Base-by-base conservation (phyloP, 495 filamentous ascomycete species). In the Antarctomyces pellizariae region DNA sequence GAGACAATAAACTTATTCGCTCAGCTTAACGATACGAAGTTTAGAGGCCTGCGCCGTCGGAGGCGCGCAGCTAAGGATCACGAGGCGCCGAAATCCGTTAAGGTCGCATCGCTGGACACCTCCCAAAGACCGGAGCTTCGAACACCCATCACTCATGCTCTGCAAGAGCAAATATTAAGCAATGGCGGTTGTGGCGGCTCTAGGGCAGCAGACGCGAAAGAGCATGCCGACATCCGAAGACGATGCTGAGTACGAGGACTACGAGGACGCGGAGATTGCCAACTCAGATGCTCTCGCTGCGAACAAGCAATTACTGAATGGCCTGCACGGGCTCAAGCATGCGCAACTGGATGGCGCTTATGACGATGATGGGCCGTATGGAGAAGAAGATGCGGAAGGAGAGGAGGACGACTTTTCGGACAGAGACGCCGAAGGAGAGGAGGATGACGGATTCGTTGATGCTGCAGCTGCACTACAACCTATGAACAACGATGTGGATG, bases 181-280 rank as follows among this genome's bases (percentile, higher is more conserved):
- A 12, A 44, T 41, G 41, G 32, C 41, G 37, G 41, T 37, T 28
- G 35, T 30, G 30, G 32, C 36, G 31, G 31, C 41, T 20, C 22
- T 33, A 26, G 41, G 38, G 33, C 35, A 44, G 28, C 32, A 40
- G 31, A 32, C 36, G 13, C 38, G 41, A 25, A 21, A 38, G 13
- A 39, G 34, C 31, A 28, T 44, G 31, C 36, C 36, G 5, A 38
- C 34, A 1, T 44, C 41, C n/a, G 38, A 44, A 12, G 41, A 44
- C 23, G 56, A 64, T 35, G 63, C 62, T 0, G 59, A 47, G 20
- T 45, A 53, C 10, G 55, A 63, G 12, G 50, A 62, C 28, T 57
- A 64, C 17, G 61, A 64, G 25, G 50, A 51, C 3, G 47, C 43
- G 4, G 36, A 38, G 3, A 52, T 53, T 4, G 49, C 47, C 10